These are phyloP conservation scores for Lolium rigidum DNA, from an alignment of 176 grass and related monocot genomes.

Conservation along the genomic window DNA sequence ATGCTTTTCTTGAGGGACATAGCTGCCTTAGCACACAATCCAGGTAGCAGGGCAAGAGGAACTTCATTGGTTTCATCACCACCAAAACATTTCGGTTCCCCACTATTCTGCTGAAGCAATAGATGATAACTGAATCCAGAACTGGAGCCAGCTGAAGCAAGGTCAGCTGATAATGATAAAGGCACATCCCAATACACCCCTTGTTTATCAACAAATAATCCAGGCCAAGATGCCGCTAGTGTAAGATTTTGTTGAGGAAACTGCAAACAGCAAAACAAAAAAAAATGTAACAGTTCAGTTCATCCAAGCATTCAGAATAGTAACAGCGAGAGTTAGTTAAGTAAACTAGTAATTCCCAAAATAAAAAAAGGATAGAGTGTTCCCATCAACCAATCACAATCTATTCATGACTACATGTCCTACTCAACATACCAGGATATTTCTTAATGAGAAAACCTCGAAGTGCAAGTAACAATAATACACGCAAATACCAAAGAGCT, in stretches of 20 bases:
- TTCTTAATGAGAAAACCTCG: not conserved
- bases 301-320: slow-evolving; percentile 32
- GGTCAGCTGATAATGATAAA: slow-evolving; percentile 77
- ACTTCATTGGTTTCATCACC: slow-evolving; percentile 56
- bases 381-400: slow-evolving; percentile 17
- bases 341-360: slow-evolving; percentile 32
- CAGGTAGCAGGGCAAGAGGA: slow-evolving; percentile 68
- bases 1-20: slow-evolving; percentile 79
- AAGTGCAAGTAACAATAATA: slow-evolving; percentile 36
- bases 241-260: slow-evolving; percentile 72
- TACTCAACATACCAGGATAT: slow-evolving; percentile 26
- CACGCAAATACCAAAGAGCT: slow-evolving; percentile 42
- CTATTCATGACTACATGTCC: slow-evolving; percentile 24
- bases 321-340: slow-evolving; percentile 18
- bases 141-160: slow-evolving; percentile 73
- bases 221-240: slow-evolving; percentile 79
- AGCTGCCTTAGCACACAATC: slow-evolving; percentile 77
- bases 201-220: slow-evolving; percentile 82
- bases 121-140: slow-evolving; percentile 92
- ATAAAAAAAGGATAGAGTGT: not conserved
- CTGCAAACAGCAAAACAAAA: slow-evolving; percentile 58
- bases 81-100: slow-evolving; percentile 75
- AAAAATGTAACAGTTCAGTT: slow-evolving; percentile 11
- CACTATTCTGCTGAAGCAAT: slow-evolving; percentile 78
- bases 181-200: slow-evolving; percentile 92